A percentile compares a stretch with the other conserved stretches of the same genome.
These are phyloP conservation scores for Neofusicoccum umdonicola DNA, from an alignment of 2,329 filamentous ascomycete species.

Conservation along the genomic window DNA sequence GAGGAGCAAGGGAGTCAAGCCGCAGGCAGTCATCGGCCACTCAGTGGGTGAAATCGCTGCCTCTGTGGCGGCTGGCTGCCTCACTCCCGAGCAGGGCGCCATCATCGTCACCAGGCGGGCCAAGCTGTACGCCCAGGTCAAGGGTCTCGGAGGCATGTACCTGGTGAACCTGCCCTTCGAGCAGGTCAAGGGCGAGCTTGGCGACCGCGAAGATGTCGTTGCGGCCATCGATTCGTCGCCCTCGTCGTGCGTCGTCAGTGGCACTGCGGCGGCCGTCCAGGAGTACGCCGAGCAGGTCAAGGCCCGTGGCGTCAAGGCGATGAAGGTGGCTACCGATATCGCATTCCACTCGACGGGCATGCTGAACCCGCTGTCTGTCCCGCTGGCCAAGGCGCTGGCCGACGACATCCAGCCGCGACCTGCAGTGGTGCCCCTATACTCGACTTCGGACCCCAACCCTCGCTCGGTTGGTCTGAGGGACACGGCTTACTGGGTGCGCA, in stretches of 20 bases:
- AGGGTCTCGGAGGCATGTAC: constrained; percentile 32
- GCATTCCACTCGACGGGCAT: constrained; percentile 41
- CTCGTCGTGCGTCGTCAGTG: constrained; percentile 36
- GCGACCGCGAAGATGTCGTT: constrained; percentile 25
- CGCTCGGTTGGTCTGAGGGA: constrained; percentile 26
- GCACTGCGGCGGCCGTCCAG: constrained; percentile 25
- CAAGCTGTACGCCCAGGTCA: constrained; percentile 30
- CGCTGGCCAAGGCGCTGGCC: constrained; percentile 28
- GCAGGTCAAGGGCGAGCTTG: constrained; percentile 27
- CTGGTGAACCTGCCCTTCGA: constrained; percentile 32
- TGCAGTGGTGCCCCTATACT: constrained; percentile 32
- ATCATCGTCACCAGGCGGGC: constrained; percentile 37
- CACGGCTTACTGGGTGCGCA: constrained; percentile 38
- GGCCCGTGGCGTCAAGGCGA: constrained; percentile 28
- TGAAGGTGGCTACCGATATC: constrained; percentile 41
- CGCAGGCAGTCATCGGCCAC: constrained; percentile 41
- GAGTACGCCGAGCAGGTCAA: constrained; percentile 22
- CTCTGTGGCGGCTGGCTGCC: constrained; percentile 33
- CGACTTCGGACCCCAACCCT: constrained; percentile 32
- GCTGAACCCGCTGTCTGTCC: constrained; percentile 30
- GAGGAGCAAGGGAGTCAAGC: constrained; percentile 28
- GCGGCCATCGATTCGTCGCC: constrained; percentile 39
- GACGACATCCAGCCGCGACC: constrained; percentile 23
- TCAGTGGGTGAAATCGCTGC: constrained; percentile 45
- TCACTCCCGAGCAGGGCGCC: constrained; percentile 35